These are phyloP conservation scores for Penicillium cataractarum DNA, from an alignment of 495 filamentous ascomycete species.

Conservation along the genomic window DNA sequence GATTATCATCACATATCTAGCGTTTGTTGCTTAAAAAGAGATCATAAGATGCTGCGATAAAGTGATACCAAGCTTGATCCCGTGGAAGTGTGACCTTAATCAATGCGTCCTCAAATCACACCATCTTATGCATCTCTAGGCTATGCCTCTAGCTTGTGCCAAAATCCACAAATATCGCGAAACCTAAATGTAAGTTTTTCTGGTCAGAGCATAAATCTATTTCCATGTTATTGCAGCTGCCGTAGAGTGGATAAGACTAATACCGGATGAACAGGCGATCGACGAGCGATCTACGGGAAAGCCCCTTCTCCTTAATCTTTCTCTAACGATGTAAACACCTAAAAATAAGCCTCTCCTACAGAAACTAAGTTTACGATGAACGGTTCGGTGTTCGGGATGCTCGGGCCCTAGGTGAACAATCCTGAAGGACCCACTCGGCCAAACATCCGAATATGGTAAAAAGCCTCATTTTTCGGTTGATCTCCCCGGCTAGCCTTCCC, in stretches of 20 bases:
- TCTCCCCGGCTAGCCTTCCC: neutral
- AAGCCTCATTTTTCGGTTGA: slow-evolving; percentile 13
- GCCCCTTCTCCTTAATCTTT: slow-evolving; percentile 17
- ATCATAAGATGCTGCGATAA: too few relatives aligned
- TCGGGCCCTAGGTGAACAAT: neutral
- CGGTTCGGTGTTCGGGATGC: slow-evolving; percentile 21
- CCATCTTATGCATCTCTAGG: too few relatives aligned
- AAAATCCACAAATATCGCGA: too few relatives aligned
- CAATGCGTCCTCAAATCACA: too few relatives aligned
- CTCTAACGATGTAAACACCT: slow-evolving; percentile 9
- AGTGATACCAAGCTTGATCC: too few relatives aligned
- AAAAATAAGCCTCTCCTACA: slow-evolving; percentile 19
- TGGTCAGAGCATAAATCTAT: too few relatives aligned
- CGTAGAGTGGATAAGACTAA: neutral
- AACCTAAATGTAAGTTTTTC: too few relatives aligned
- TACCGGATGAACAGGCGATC: neutral
- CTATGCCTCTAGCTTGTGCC: too few relatives aligned
- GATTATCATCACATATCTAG: too few relatives aligned
- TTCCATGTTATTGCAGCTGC: neutral
- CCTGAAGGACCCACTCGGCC: slow-evolving; percentile 9
- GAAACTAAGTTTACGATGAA: slow-evolving; percentile 13
- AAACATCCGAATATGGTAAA: slow-evolving; percentile 10
- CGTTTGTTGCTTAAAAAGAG: too few relatives aligned
- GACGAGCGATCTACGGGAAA: neutral
- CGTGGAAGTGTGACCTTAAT: too few relatives aligned